These are phyloP conservation scores for Corymbia citriodora DNA, from an alignment of 441 rosid genomes.

Conservation along the genomic window DNA sequence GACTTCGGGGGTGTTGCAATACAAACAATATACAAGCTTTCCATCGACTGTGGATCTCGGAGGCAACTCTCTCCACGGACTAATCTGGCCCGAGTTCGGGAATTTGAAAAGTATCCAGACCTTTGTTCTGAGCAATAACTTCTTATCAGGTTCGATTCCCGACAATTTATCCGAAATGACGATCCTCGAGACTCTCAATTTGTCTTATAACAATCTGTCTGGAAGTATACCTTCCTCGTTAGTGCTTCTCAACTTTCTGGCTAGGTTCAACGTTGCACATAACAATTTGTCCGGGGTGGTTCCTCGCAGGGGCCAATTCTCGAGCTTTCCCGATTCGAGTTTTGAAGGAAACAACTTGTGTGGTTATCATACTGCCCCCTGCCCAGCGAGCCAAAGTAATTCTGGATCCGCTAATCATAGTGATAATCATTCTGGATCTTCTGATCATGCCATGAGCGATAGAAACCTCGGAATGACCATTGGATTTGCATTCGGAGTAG, in stretches of 20 bases:
- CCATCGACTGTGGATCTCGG: constrained; percentile 63
- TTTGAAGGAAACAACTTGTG: constrained; percentile 69
- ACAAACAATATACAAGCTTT: constrained; percentile 54
- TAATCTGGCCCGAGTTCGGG: constrained; percentile 70
- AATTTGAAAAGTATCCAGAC: constrained; percentile 52
- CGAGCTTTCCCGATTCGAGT: constrained; percentile 65
- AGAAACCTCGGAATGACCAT: too few species aligned
- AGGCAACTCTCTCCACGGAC: constrained; percentile 51
- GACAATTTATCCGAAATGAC: constrained; percentile 50
- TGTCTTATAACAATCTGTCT: constrained; percentile 52
- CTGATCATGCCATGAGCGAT: neutral
- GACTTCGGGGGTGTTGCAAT: constrained; percentile 44
- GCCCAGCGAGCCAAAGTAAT: constrained; percentile 4
- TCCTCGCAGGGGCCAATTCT: constrained; percentile 63
- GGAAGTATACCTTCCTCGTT: constrained; percentile 51
- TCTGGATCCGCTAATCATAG: neutral
- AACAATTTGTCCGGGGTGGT: constrained; percentile 53
- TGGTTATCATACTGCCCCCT: constrained; percentile 44
- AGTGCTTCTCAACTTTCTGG: constrained; percentile 49
- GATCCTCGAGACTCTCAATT: constrained; percentile 62
- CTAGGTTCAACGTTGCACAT: constrained; percentile 56
- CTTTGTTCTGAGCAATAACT: constrained; percentile 46
- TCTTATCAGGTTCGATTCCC: constrained; percentile 56
- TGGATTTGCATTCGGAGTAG: neutral
- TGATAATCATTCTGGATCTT: neutral